Evolutionary conservation across 2,329 filamentous ascomycete genomes (phyloP), one percentile per base, ranked within the genome.

Genomic region (Karstenula rhodostoma): DNA sequence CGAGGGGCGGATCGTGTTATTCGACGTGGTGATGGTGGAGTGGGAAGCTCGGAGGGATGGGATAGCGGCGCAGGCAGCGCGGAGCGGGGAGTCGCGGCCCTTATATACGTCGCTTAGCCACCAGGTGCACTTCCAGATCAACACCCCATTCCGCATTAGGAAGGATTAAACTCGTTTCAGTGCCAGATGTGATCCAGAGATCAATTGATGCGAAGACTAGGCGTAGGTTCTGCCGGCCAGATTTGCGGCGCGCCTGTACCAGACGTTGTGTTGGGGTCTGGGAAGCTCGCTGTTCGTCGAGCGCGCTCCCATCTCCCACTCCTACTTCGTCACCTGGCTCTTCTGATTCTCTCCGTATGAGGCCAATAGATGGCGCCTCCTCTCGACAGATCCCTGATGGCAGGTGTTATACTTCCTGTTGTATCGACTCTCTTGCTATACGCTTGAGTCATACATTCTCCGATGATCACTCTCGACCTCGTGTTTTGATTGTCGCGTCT

Each of bases 41-140:
- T 66, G 67, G 63, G 64, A 66, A 70, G 69, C 67, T 71, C 63
- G 67, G 64, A 65, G 62, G 69, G 25, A 42, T 32, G 19, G 61
- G 64, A 62, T 63, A 64, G 63, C 64, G 65, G 69, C 64, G 60
- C 65, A 61, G 58, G 63, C 66, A 67, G 69, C 66, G 67, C 69
- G 72, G 25, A 64, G 67, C 62, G 64, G 65, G 65, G 70, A 68
- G 65, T 66, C 62, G 62, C 62, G 61, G 62, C 46, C 51, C 65
- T 70, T 75, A 71, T 74, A 72, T 77, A 74, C 63, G 62, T 68
- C 64, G 64, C 66, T 64, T 60, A 70, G 70, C 29, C 66, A 67
- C 63, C 67, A 65, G 61, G 61, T 51, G 64, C 63, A 59, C 60
- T 65, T 63, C 60, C 67, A 73, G 73, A 75, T 74, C 73, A 74